These are phyloP conservation scores for Ampelocalamus luodianensis DNA, from an alignment of 176 grass and related monocot genomes.

Conservation along the genomic window DNA sequence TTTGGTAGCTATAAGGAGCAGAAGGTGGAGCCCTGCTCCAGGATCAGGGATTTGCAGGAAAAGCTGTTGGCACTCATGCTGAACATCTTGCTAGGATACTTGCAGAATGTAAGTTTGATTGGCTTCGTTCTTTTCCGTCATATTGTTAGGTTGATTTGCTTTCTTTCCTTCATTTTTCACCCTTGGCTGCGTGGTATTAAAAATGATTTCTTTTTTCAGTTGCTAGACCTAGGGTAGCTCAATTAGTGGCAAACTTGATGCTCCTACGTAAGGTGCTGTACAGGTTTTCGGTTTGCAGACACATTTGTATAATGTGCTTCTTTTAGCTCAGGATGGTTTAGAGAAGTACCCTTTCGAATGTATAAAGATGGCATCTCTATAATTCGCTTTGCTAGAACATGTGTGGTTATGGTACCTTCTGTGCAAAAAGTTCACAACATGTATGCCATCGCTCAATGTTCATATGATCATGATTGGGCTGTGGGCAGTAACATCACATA, in stretches of 20 bases:
- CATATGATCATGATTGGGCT: background rate
- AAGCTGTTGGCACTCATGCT: conserved; percentile 46
- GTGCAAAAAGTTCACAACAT: background rate
- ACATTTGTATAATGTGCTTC: background rate
- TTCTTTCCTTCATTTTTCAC: conserved; percentile 30
- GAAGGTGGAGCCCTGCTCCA: conserved; percentile 50
- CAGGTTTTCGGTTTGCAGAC: conserved; percentile 37
- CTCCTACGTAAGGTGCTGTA: conserved; percentile 38
- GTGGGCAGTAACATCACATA: background rate
- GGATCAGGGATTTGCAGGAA: conserved; percentile 47
- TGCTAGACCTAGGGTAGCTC: conserved; percentile 44
- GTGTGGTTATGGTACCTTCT: background rate
- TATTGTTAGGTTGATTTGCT: conserved; percentile 49
- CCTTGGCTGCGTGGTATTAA: conserved; percentile 23
- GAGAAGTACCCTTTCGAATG: conserved; percentile 6
- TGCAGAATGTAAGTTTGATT: conserved; percentile 46
- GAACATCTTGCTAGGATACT: conserved; percentile 55
- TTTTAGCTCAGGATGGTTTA: background rate
- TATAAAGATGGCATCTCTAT: conserved; percentile 6
- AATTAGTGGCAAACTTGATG: conserved; percentile 34
- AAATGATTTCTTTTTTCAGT: conserved; percentile 6
- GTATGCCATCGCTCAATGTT: background rate
- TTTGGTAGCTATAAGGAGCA: conserved; percentile 47
- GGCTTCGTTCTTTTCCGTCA: conserved; percentile 21
- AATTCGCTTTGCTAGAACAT: background rate